Evolutionary conservation across 2,329 filamentous ascomycete species (phyloP), one percentile per base, ranked within the genome.

Genomic region (Sclerotinia subarctica): DNA sequence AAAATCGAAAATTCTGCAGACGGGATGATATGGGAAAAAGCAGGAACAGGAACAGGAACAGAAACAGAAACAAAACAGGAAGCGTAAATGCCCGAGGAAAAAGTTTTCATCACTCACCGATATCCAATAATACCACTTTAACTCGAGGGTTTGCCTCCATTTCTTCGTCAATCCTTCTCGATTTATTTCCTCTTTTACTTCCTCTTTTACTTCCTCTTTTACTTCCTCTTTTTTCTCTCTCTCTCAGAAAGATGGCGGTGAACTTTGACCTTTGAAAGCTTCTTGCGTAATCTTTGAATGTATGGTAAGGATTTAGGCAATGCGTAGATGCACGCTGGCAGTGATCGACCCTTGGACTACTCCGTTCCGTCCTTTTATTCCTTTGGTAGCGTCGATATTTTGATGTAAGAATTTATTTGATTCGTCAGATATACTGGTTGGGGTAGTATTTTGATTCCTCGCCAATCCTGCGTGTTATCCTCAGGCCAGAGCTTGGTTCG

Each of bases 91-190:
- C 13, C 29, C 29, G 46, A 62, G 46, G 26, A 11, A 38, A 62
- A 51, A 29, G 0, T 24, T 38, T 62, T 32, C 46, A 26, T 38
- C 46, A 74, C 76, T 71, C 70, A 77, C 76, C 76, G 52, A 78
- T 77, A 73, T 78, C 76, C n/a, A 78, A 70, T 38, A 78, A 63
- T 35, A 77, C 70, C 19, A 73, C 73, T 64, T 74, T 63, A 42
- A 71, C 63, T 54, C 19, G 44, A 47, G 46, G 11, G 29, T 24
- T 42, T 2, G 21, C 59, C 54, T 62, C 59, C 59, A 62, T 62
- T 10, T 35, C 35, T 51, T 51, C 49, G 3, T 38, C 44, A 51
- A 51, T 51, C 29, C 59, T 51, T 38, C 44, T 51, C 7, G n/a
- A 7, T 35, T 32, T 7, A 17, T 19, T 62, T 62, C 2, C 57